These are phyloP conservation scores for Bipolaris zeicola DNA, from an alignment of 2,329 filamentous ascomycete genomes.

Conservation along the genomic window DNA sequence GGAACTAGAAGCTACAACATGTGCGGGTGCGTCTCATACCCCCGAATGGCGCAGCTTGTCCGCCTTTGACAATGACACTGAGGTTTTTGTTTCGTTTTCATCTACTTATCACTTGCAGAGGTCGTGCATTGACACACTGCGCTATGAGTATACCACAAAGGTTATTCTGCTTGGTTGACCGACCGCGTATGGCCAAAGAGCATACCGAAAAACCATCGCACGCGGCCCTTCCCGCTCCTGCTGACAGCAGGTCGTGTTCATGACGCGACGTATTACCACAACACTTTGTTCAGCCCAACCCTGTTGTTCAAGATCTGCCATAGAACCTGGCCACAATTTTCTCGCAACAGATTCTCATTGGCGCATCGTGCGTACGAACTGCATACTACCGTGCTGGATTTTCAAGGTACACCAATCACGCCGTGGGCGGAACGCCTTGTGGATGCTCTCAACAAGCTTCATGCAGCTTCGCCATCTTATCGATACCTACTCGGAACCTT, in stretches of 20 bases:
- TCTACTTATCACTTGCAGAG: background rate
- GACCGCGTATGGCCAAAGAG: background rate
- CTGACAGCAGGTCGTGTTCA: background rate
- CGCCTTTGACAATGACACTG: background rate
- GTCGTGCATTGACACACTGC: background rate
- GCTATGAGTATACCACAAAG: background rate
- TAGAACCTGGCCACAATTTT: background rate
- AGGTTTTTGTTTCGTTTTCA: background rate
- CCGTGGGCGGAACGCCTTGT: conserved; percentile 2
- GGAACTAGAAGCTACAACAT: conserved; percentile 3
- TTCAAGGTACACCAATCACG: conserved; percentile 14
- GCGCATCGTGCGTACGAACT: conserved; percentile 1
- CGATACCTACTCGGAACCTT: conserved; percentile 14
- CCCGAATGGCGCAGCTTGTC: background rate
- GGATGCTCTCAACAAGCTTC: conserved; percentile 1
- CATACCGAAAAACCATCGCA: conserved; percentile 4
- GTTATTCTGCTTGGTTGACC: background rate
- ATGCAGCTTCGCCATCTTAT: conserved; percentile 15
- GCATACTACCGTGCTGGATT: conserved; percentile 2
- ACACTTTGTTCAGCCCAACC: background rate
- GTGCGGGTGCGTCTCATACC: background rate
- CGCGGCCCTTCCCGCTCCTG: background rate
- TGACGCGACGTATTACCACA: conserved; percentile 2
- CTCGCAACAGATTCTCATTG: conserved; percentile 7
- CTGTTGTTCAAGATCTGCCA: background rate